Percentiles rank a stretch among this genome's conserved stretches.
Conservation (phyloP, 352 stramenopile species). For the Pythium diclinum region DNA sequence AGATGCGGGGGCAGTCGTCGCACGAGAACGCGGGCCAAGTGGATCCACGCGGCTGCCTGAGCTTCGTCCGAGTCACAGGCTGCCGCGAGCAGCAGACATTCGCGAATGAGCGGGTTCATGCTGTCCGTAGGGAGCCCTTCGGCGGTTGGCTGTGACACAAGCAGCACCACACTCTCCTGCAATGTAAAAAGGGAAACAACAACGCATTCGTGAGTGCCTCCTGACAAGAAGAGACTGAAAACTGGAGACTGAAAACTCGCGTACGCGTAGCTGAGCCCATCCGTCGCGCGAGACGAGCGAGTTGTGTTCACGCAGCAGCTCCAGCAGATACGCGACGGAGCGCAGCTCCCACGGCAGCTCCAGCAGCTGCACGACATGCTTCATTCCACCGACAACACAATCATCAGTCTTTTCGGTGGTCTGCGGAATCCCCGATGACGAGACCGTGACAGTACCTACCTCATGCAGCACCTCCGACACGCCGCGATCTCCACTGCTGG, state of each 20-base stretch:
- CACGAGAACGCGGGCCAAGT: constrained; percentile 46
- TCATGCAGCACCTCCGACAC: constrained; percentile 24
- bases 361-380: constrained; percentile 62
- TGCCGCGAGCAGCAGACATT: constrained; percentile 52
- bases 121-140: constrained; percentile 8
- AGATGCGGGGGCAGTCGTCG: constrained; percentile 48
- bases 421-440: not conserved
- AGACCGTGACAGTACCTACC: constrained; percentile 15
- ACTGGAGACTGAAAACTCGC: not conserved
- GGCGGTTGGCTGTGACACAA: not conserved
- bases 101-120: constrained; percentile 55
- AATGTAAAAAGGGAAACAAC: not conserved
- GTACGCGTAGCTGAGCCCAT: constrained; percentile 59
- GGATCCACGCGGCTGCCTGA: constrained; percentile 45
- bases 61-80: constrained; percentile 28
- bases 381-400: not conserved
- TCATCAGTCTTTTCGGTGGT: not conserved
- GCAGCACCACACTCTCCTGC: constrained; percentile 22
- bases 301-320: constrained; percentile 51
- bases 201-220: not conserved
- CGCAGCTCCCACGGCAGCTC: constrained; percentile 59
- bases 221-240: not conserved
- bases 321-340: constrained; percentile 55
- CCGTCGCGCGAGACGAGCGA: constrained; percentile 39
- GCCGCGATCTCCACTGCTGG: not conserved